Conservation (phyloP, 75 land plant genomes). For the Ceratopteris richardii region DNA sequence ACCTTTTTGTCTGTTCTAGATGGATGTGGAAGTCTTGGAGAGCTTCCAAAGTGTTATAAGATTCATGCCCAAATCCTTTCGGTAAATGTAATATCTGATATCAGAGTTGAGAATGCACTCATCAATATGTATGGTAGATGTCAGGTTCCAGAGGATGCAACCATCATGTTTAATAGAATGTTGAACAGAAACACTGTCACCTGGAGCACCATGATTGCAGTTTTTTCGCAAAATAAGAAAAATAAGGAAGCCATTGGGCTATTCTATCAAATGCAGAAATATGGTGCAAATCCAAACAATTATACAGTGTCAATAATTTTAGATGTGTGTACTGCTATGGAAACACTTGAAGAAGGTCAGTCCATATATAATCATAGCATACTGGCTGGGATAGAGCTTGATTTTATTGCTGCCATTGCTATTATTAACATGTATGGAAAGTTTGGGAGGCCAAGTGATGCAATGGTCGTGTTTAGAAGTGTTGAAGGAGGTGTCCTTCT, state of each 20-base stretch:
- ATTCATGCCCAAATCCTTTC: slow-evolving; percentile 27
- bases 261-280: slow-evolving; percentile 39
- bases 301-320: slow-evolving; percentile 32
- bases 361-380: slow-evolving; percentile 28
- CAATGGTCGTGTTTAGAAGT: slow-evolving; percentile 17
- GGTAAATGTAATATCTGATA: slow-evolving; percentile 12
- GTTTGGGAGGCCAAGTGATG: slow-evolving; percentile 32
- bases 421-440: slow-evolving; percentile 46
- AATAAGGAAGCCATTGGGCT: slow-evolving; percentile 34
- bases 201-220: slow-evolving; percentile 58
- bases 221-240: slow-evolving; percentile 26
- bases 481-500: slow-evolving; percentile 23
- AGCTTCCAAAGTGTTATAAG: slow-evolving; percentile 12
- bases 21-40: slow-evolving; percentile 20
- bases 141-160: slow-evolving; percentile 14
- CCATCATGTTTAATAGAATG: slow-evolving; percentile 16
- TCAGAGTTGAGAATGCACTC: slow-evolving; percentile 38
- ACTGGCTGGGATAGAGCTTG: slow-evolving; percentile 25
- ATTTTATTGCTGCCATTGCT: slow-evolving; percentile 18
- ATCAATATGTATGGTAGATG: slow-evolving; percentile 45
- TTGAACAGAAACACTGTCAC: slow-evolving; percentile 19
- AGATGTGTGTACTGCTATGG: slow-evolving; percentile 30
- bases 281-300: slow-evolving; percentile 24
- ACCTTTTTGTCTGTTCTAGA: slow-evolving; percentile 24
- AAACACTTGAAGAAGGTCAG: slow-evolving; percentile 24